phyloP scores from a whole-genome alignment of 495 filamentous ascomycete species.

The Podospora pseudocomata region DNA sequence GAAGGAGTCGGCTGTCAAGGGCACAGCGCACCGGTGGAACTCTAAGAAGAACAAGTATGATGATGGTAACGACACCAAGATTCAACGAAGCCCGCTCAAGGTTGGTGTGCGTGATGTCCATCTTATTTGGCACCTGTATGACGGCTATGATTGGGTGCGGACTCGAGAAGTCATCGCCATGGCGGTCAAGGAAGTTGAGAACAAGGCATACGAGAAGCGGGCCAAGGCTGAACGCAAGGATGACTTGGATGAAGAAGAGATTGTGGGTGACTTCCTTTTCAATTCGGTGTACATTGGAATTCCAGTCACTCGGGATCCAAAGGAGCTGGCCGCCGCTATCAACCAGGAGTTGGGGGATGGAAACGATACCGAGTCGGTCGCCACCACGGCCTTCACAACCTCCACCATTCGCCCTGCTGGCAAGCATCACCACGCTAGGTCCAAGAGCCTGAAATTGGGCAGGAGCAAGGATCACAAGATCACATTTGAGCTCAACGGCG shows the following conservation, averaged over 20 bases:
- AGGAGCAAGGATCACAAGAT: slow-evolving; percentile 92
- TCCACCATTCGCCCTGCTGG: slow-evolving; percentile 53
- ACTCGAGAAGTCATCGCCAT: slow-evolving; percentile 83
- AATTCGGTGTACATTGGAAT: slow-evolving; percentile 98
- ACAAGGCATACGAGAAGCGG: slow-evolving; percentile 69
- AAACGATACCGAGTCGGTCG: slow-evolving; percentile 82
- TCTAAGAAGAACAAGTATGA: slow-evolving; percentile 71
- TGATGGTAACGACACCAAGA: slow-evolving; percentile 56
- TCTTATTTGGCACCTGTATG: slow-evolving; percentile 95
- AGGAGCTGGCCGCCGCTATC: slow-evolving; percentile 74
- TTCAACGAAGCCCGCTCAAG: slow-evolving; percentile 66
- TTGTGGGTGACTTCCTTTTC: slow-evolving; percentile 90
- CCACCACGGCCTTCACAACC: slow-evolving; percentile 63
- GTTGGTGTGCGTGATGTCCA: slow-evolving; percentile 81
- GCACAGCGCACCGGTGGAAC: slow-evolving; percentile 74
- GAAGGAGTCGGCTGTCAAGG: slow-evolving; percentile 52
- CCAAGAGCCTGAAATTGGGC: slow-evolving; percentile 66
- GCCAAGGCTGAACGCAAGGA: slow-evolving; percentile 43
- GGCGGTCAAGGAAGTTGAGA: slow-evolving; percentile 81
- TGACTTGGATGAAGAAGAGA: slow-evolving; percentile 70
- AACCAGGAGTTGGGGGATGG: slow-evolving; percentile 84
- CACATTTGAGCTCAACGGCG: slow-evolving; percentile 85
- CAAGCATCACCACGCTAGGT: slow-evolving; percentile 41
- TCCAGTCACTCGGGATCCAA: slow-evolving; percentile 76
- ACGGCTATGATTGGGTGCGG: slow-evolving; percentile 93